Evolutionary conservation across 1,284 basidiomycete species (phyloP), one percentile per base, ranked within the genome.

Genomic region (Ceratobasidium sp.): DNA sequence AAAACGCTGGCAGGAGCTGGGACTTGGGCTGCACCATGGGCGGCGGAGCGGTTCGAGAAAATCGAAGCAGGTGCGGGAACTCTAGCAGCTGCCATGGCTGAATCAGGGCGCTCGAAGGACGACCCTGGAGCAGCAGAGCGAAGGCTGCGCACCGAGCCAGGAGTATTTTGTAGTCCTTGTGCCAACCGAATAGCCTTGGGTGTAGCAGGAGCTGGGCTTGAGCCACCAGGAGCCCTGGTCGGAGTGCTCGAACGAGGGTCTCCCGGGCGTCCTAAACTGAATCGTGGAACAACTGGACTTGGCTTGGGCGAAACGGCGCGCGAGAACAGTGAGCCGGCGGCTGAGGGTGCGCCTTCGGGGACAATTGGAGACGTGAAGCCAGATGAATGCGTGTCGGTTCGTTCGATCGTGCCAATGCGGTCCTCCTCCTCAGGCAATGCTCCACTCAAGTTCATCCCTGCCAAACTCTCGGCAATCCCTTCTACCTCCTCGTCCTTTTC

Each of bases 251-350:
- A 66, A 9, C 16, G 28, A 8, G 21, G 64, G 21, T 16, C 35
- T 55, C 18, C 35, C 21, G 35, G 6, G 35, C 54, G 66, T 8
- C 38, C 46, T 43, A 43, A 43, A 38, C 46, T 54, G 1, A 70
- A 21, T 1, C 52, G 52, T 2, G 52, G 16, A n/a, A 41, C 47
- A 30, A 54, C 16, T 18, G 66, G 54, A 23, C 13, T 14, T 0
- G 43, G 54, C 21, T 70, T 70, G 43, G 66, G 66, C 18, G 66
- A 70, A 38, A 21, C 66, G 8, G 32, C 66, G 28, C 66, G 66
- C 5, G 66, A 70, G 35, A 70, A 70, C 6, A 70, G 44, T 41
- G 66, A 70, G 11, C 66, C 66, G 18, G 43, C 66, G 28, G 28
- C 43, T 2, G 66, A 70, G 16, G 66, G 66, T 5, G 66, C 66